A percentile compares a stretch with the other conserved stretches of the same genome.
Evolutionary conservation across 75 land plant species (phyloP).

Genomic region (Chamaecyparis obtusa): DNA sequence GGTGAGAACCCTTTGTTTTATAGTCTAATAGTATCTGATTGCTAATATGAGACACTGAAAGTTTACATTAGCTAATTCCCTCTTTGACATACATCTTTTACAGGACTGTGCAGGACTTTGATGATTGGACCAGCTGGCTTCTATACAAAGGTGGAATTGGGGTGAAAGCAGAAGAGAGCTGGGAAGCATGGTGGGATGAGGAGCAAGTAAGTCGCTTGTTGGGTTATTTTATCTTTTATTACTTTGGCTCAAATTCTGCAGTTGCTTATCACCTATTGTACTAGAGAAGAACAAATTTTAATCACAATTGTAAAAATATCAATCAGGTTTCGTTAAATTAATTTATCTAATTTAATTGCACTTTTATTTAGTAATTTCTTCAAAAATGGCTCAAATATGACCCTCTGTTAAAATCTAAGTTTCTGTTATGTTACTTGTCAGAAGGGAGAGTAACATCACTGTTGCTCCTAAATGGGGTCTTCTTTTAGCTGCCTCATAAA

Average conservation of each 20-base stretch:
- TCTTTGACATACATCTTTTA: background rate
- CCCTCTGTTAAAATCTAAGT: background rate
- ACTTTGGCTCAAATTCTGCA: background rate
- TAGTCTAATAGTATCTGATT: background rate
- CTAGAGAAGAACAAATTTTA: background rate
- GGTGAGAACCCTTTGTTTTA: background rate
- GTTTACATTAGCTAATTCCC: background rate
- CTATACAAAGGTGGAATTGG: slow-evolving; percentile 95
- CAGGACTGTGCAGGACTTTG: slow-evolving; percentile 98
- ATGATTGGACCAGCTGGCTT: slow-evolving; percentile 99
- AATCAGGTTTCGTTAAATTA: background rate
- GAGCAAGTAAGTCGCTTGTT: slow-evolving; percentile 63
- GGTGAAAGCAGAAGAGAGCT: slow-evolving; percentile 86
- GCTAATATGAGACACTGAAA: background rate
- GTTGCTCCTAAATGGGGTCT: too few relatives aligned
- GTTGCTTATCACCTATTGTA: background rate
- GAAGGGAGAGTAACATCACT: too few relatives aligned
- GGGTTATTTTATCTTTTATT: background rate
- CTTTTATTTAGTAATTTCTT: background rate
- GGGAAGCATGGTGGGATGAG: slow-evolving; percentile 99
- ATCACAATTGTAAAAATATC: background rate
- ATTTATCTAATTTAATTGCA: background rate
- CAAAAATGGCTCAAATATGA: background rate
- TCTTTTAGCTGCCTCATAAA: too few relatives aligned
- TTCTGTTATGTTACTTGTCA: background rate